These are phyloP conservation scores for Colletotrichum neosansevieriae DNA, from an alignment of 2,329 filamentous ascomycete genomes.

Conservation along the genomic window DNA sequence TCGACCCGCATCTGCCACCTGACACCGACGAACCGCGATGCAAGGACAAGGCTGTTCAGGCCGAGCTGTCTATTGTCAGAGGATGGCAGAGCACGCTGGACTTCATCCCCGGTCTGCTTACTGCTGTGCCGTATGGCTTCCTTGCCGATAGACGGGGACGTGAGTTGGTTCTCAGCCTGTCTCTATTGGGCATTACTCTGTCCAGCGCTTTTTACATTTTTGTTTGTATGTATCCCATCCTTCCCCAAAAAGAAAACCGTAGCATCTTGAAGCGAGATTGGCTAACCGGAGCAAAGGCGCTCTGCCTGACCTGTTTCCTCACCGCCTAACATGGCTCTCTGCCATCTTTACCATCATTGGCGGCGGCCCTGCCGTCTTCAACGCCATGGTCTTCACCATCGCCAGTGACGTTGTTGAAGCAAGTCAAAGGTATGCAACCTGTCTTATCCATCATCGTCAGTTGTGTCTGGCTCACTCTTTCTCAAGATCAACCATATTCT, in stretches of 20 bases:
- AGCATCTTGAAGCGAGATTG: conserved; percentile 14
- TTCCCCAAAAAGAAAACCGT: no score
- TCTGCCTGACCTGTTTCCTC: conserved; percentile 36
- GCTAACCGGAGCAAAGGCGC: conserved; percentile 22
- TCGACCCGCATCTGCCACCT: conserved; percentile 3
- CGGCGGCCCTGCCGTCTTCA: conserved; percentile 41
- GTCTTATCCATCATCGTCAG: neutral
- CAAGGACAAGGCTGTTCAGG: conserved; percentile 42
- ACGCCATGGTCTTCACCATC: conserved; percentile 42
- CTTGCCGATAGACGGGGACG: conserved; percentile 41
- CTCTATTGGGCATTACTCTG: neutral
- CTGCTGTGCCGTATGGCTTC: conserved; percentile 41
- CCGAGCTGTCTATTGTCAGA: conserved; percentile 41
- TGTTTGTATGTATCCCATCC: no score
- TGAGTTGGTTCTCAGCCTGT: conserved; percentile 36
- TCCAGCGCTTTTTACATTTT: no score
- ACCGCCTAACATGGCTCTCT: conserved; percentile 39
- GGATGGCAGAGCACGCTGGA: conserved; percentile 42
- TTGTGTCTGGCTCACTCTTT: neutral
- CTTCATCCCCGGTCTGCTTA: conserved; percentile 40
- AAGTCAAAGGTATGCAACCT: conserved; percentile 11
- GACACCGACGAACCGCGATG: conserved; percentile 29
- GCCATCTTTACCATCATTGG: conserved; percentile 40
- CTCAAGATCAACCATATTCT: conserved; percentile 41
- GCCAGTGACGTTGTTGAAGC: conserved; percentile 18